A percentile compares a stretch with the other conserved stretches of the same genome.
phyloP scores from a whole-genome alignment of 2,329 filamentous ascomycete genomes.

The Penicillium sp. region DNA sequence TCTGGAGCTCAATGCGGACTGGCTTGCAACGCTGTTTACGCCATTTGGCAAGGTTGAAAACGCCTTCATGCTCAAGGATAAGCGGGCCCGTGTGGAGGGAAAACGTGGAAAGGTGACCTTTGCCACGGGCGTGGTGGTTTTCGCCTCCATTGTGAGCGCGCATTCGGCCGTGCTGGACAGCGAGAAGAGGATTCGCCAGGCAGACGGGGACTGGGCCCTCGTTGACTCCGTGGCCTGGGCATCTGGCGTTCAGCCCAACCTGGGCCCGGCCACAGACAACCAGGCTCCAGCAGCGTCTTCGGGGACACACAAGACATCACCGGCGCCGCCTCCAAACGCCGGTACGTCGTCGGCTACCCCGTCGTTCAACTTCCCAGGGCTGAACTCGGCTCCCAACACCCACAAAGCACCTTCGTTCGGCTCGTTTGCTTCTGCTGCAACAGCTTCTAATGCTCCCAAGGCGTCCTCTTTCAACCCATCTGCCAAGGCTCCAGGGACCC shows the following conservation, averaged over 20 bases:
- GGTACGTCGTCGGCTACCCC: conserved; percentile 20
- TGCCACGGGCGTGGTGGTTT: conserved; percentile 56
- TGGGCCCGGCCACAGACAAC: conserved; percentile 22
- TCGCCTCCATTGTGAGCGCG: conserved; percentile 56
- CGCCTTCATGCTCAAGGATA: conserved; percentile 55
- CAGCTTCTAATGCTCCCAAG: conserved; percentile 28
- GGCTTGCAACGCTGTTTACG: conserved; percentile 48
- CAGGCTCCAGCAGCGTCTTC: conserved; percentile 10
- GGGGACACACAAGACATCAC: neutral
- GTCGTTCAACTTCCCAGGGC: conserved; percentile 36
- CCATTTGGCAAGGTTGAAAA: conserved; percentile 58
- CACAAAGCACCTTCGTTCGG: conserved; percentile 43
- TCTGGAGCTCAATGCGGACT: conserved; percentile 48
- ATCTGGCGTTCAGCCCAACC: conserved; percentile 52
- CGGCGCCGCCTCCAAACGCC: conserved; percentile 1
- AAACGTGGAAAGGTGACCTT: conserved; percentile 52
- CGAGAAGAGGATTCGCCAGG: conserved; percentile 34
- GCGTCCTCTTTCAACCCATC: conserved; percentile 26
- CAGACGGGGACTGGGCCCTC: conserved; percentile 45
- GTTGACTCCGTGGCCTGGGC: conserved; percentile 58
- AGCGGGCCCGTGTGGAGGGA: conserved; percentile 51
- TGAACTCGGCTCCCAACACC: conserved; percentile 29
- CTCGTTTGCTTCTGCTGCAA: conserved; percentile 40
- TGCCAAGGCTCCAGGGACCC: conserved; percentile 29
- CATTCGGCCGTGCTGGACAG: conserved; percentile 56